Percentiles rank a stretch among this genome's conserved stretches.
These are phyloP conservation scores for Ophiostoma pallidulum DNA, from an alignment of 2,329 filamentous ascomycete genomes.

Conservation along the genomic window DNA sequence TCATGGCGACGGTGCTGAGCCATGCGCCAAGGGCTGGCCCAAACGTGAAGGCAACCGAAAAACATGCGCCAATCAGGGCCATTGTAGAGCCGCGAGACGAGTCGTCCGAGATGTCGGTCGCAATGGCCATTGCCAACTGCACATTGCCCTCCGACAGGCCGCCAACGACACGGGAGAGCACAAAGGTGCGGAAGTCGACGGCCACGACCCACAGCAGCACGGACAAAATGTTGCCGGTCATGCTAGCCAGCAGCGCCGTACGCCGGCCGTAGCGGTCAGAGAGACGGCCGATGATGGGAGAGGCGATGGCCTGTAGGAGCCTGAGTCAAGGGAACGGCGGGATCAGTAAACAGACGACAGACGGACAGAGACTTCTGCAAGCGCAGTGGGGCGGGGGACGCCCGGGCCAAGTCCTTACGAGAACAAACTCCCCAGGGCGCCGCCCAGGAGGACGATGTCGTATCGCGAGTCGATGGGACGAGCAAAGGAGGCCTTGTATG, in stretches of 20 bases:
- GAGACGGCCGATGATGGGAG: conserved; percentile 78
- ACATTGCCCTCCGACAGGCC: conserved; percentile 95
- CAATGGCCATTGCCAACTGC: conserved; percentile 90
- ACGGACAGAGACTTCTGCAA: too few relatives aligned
- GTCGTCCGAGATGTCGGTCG: conserved; percentile 88
- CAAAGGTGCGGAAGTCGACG: conserved; percentile 88
- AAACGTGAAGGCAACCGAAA: conserved; percentile 94
- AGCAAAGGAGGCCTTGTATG: conserved; percentile 89
- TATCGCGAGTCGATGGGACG: conserved; percentile 91
- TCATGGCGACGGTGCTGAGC: conserved; percentile 64
- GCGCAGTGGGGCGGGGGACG: background rate
- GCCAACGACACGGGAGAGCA: conserved; percentile 85
- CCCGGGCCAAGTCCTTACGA: too few relatives aligned
- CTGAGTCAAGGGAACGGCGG: conserved; percentile 30
- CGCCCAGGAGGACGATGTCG: conserved; percentile 91
- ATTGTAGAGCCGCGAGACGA: conserved; percentile 79
- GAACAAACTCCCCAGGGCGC: conserved; percentile 88
- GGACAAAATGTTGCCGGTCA: conserved; percentile 86
- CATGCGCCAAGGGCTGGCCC: conserved; percentile 86
- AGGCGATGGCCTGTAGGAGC: conserved; percentile 83
- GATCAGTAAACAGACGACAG: background rate
- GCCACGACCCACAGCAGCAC: conserved; percentile 92
- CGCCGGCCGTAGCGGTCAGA: conserved; percentile 84
- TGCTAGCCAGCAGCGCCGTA: conserved; percentile 78
- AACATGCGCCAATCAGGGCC: conserved; percentile 92